Evolutionary conservation across 2,329 filamentous ascomycete genomes (phyloP), one percentile per base, ranked within the genome.

Genomic region (Knoxdaviesia proteae): DNA sequence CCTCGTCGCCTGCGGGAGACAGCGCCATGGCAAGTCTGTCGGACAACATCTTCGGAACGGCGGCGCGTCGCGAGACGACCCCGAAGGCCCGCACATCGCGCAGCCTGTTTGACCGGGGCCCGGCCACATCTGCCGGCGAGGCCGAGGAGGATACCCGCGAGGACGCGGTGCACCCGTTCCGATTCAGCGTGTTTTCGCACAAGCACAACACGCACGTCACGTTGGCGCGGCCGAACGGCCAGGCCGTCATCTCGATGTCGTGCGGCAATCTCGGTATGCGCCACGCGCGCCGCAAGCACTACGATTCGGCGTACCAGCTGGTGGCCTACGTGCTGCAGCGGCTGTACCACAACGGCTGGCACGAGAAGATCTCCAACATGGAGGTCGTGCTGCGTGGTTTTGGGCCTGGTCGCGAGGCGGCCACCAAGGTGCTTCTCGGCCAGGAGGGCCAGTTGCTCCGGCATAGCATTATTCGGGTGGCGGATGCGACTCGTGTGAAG

Each of bases 131-230:
- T 8, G 36, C 43, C 11, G 39, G 39, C 35, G 42, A 46, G 38
- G 42, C 42, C 6, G 41, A 40, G 9, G 44, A 46, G 34, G 40
- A 47, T 6, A 7, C 38, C 7, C 32, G 40, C 5, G 60, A 65
- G 38, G 54, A 63, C 41, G 50, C 58, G 9, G 48, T 63, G 35
- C 71, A 80, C 54, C 79, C 82, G 3, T 84, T 84, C 64, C 84
- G 93, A 58, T 70, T 98, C 49, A 84, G 94, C 63, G 68, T 98
- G 57, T 88, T 76, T 61, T 65, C 80, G 32, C 79, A 82, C 58
- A 92, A 84, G 63, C 90, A 94, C 71, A 98, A 98, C 65, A 90
- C 84, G 20, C 84, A 96, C 61, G 72, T 98, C 53, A 94, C 87
- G 1, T 73, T 94, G 50, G 84, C 86, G 29, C 77, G 79, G 53